A percentile compares a stretch with the other conserved stretches of the same genome.
These are phyloP conservation scores for Torulaspora gathmanii DNA, from an alignment of 805 yeast genomes.

Conservation along the genomic window DNA sequence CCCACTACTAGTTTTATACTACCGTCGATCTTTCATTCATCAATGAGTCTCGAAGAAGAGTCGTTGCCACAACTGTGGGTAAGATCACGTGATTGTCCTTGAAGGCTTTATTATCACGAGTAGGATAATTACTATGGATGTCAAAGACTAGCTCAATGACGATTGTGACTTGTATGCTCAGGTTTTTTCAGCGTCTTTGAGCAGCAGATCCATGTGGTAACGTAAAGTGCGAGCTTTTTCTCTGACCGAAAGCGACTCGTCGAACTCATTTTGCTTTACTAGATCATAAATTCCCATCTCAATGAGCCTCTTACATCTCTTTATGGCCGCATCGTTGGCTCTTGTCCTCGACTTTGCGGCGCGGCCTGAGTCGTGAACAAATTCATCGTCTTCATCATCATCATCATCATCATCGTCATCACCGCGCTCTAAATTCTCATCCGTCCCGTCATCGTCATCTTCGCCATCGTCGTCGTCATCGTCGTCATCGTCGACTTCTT, in stretches of 20 bases:
- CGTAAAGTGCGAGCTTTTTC: constrained; percentile 33
- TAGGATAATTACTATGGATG: too few relatives aligned
- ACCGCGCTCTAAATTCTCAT: constrained; percentile 4
- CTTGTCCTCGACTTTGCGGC: constrained; percentile 11
- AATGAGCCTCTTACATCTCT: constrained; percentile 30
- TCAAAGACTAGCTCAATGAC: neutral
- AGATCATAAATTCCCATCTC: constrained; percentile 29
- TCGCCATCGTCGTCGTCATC: constrained; percentile 7
- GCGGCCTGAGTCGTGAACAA: constrained; percentile 13
- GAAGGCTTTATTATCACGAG: neutral
- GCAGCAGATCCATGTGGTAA: constrained; percentile 32
- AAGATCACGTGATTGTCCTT: neutral
- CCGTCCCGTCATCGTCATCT: constrained; percentile 8
- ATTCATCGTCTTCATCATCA: constrained; percentile 17
- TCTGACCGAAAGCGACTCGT: constrained; percentile 27
- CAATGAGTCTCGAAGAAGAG: neutral
- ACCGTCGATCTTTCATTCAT: neutral
- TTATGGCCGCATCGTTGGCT: constrained; percentile 22
- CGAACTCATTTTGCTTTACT: constrained; percentile 28
- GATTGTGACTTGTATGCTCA: neutral
- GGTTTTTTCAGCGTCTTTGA: constrained; percentile 14
- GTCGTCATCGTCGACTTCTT: constrained; percentile 8
- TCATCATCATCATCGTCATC: constrained; percentile 8
- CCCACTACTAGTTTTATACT: neutral
- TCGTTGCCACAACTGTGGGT: constrained; percentile 20